phyloP scores from a whole-genome alignment of 2,329 filamentous ascomycete genomes.

The Fusarium caatingaense region DNA sequence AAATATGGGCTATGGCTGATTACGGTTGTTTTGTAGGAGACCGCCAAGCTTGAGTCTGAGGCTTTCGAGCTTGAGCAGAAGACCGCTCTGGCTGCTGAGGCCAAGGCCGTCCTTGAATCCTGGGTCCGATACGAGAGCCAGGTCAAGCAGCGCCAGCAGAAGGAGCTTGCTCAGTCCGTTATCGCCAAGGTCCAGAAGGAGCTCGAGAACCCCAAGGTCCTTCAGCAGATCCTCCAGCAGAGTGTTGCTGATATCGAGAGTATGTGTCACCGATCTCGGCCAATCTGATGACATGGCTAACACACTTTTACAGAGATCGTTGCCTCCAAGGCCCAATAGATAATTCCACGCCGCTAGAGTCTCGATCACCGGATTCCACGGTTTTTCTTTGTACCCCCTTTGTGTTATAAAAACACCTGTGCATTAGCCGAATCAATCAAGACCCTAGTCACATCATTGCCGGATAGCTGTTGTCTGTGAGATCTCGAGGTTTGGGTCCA shows the following conservation, averaged over 20 bases:
- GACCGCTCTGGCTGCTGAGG: conserved; percentile 90
- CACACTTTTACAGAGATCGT: conserved; percentile 65
- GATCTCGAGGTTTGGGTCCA: conserved; percentile 30
- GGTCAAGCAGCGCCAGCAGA: conserved; percentile 99
- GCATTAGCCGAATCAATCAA: conserved; percentile 68
- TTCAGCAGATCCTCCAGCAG: conserved; percentile 98
- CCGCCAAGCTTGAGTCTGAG: conserved; percentile 93
- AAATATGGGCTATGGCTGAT: conserved; percentile 36
- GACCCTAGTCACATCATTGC: conserved; percentile 46
- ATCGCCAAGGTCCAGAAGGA: conserved; percentile 99
- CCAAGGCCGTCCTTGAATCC: conserved; percentile 94
- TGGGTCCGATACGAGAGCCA: conserved; percentile 99
- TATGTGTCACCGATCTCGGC: conserved; percentile 56
- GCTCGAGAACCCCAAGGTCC: conserved; percentile 95
- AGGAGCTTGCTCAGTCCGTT: conserved; percentile 89
- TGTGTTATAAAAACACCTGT: conserved; percentile 68
- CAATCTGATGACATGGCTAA: conserved; percentile 46
- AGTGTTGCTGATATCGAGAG: conserved; percentile 96
- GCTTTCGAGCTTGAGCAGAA: conserved; percentile 97
- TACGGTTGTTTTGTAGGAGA: conserved; percentile 74
- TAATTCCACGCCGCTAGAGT: conserved; percentile 51
- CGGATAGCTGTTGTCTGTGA: conserved; percentile 39
- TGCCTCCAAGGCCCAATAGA: conserved; percentile 72
- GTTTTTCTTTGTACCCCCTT: conserved; percentile 65
- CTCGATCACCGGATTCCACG: conserved; percentile 51